These are phyloP conservation scores for Phytopythium montanum DNA, from an alignment of 352 stramenopile genomes.

Conservation along the genomic window DNA sequence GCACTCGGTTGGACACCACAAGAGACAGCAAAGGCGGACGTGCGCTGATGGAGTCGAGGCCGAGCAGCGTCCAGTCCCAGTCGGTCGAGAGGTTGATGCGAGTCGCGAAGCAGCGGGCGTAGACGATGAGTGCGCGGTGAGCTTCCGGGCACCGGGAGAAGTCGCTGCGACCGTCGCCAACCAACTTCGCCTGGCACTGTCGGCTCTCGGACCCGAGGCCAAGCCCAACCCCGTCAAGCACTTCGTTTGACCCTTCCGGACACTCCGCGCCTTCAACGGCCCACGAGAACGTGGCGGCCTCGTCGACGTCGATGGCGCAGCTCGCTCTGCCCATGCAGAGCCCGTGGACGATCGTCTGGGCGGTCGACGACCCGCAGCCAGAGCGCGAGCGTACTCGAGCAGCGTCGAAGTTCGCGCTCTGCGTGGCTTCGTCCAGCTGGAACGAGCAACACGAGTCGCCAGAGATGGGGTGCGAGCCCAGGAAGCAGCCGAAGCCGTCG, in stretches of 20 bases:
- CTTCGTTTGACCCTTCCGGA: constrained; percentile 25
- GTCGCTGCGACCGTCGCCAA: constrained; percentile 36
- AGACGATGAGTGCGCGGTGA: constrained; percentile 57
- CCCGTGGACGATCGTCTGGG: constrained; percentile 66
- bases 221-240: background rate
- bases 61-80: constrained; percentile 75
- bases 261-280: constrained; percentile 32
- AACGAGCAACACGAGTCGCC: constrained; percentile 62
- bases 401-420: constrained; percentile 39
- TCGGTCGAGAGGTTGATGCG: constrained; percentile 67
- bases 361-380: constrained; percentile 36
- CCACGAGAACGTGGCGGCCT: constrained; percentile 55
- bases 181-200: constrained; percentile 36
- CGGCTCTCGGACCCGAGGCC: background rate
- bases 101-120: constrained; percentile 71
- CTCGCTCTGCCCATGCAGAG: constrained; percentile 66
- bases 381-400: constrained; percentile 46
- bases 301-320: constrained; percentile 63
- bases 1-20: background rate
- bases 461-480: constrained; percentile 61
- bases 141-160: constrained; percentile 41
- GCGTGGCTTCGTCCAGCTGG: constrained; percentile 21
- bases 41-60: constrained; percentile 78
- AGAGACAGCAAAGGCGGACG: constrained; percentile 2
- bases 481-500: constrained; percentile 54